Base-by-base conservation (phyloP, 148 eudicot genomes). In the Silene uniflora region DNA sequence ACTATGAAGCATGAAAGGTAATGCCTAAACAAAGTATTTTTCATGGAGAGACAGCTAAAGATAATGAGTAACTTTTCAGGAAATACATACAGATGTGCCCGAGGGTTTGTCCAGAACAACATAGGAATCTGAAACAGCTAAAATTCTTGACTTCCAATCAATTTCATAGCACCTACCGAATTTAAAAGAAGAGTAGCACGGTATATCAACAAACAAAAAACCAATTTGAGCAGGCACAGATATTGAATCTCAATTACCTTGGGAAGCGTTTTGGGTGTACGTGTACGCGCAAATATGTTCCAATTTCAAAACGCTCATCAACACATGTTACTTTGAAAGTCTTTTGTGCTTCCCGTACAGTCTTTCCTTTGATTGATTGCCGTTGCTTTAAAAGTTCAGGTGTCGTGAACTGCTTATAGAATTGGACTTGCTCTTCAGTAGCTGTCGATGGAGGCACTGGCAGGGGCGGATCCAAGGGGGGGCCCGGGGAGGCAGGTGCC, bases 231-330 rank as follows among this genome's bases (percentile, higher is more conserved):
- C 67, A 77, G 49, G 32, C 42, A 69, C 67, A 8, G 17, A 17
- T 29, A 63, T 54, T 16, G 3, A 47, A 24, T 35, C 72, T 58
- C 35, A 56, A 72, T 75, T 84, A 95, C 98, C 98, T 90, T 39
- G 97, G 98, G 71, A 86, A 95, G 46, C 99, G 92, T 84, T 91
- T 95, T 49, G 99, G 99, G 78, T 92, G 99, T 46, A 95, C 98
- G 78, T 95, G 92, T 17, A 95, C 91, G 67, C 99, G 90, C 72
- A 95, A 83, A 78, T 95, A 92, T n/a, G 92, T 92, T 72, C 99
- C 99, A 74, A 83, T 80, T 88, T 95, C 98, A 79, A 92, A 90
- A 84, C 75, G 74, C 76, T 89, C 90, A 77, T 92, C 83, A 21
- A 78, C 80, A 80, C 69, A 73, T 70, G 94, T 83, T 71, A 95